Evolutionary conservation across 192 early-diverging fungal species (phyloP), one percentile per base, ranked within the genome.

Genomic region (Linnemannia zychae): DNA sequence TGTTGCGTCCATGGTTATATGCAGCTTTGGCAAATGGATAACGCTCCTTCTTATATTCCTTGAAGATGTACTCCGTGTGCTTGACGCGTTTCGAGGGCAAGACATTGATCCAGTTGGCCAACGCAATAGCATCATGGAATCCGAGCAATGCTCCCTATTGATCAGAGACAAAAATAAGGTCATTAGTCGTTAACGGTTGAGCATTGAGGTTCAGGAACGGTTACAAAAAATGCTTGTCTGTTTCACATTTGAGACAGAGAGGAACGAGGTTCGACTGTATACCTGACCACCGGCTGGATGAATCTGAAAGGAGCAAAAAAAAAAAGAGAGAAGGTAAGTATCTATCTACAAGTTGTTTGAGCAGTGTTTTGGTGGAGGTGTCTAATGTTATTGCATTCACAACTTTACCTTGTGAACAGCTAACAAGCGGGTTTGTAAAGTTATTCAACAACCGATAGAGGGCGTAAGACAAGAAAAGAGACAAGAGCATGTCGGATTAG

Each of bases 71-170:
- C 9, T 71, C 69, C 17, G 28, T 22, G 46, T 71, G 38, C 7
- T 48, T 24, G 38, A 71, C 38, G 13, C 38, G 46, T 3, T 71
- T 28, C n/a, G 69, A 71, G 15, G 69, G 69, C 24, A 71, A n/a
- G 38, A 71, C 69, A 20, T 71, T 71, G 69, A 71, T 71, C 69
- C 69, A 71, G 24, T 71, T 71, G 69, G 69, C 69, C 44, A 71
- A 47, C 46, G 69, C 69, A 11, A 71, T 47, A 13, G 69, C 69
- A 71, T 71, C 69, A n/a, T 71, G 69, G 24, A 71, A 46, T 24
- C 38, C 38, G 28, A 47, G 38, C n/a, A 71, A 38, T 24, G 69
- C 69, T 46, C 69, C 69, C 38, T 40, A n/a, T 13, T 33, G 9
- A 11, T 20, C 49, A 0, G n/a, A 53, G n/a, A 60, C 24, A n/a